Evolutionary conservation across 345 rosid genomes (phyloP).

Genomic region (Psidium friedrichsthalianum): DNA sequence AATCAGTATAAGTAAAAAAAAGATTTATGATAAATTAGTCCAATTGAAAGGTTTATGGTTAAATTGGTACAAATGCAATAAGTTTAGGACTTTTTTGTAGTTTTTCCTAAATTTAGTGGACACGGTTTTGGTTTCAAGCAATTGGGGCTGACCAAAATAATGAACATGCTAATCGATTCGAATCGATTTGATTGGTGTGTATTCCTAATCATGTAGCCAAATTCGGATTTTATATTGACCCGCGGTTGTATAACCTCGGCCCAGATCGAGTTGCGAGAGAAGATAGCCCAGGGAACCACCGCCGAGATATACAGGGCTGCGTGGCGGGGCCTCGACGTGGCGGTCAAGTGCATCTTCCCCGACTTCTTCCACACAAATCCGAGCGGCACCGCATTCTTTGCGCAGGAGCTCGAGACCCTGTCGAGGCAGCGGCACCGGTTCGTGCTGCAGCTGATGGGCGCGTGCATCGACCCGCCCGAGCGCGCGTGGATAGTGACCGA

Average conservation of each 20-base stretch:
- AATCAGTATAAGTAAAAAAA: too few species aligned
- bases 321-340: slow-evolving; percentile 56
- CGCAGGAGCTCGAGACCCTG: slow-evolving; percentile 44
- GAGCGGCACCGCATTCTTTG: slow-evolving; percentile 19
- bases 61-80: too few species aligned
- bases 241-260: not conserved
- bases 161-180: not conserved
- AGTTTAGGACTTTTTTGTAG: too few species aligned
- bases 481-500: slow-evolving; percentile 48
- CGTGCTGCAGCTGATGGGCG: slow-evolving; percentile 46
- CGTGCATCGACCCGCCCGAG: slow-evolving; percentile 40
- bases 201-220: not conserved
- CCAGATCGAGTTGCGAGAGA: slow-evolving; percentile 32
- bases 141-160: not conserved
- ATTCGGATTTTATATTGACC: not conserved
- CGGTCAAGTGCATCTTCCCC: slow-evolving; percentile 43
- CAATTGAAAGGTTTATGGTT: too few species aligned
- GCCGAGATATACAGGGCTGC: slow-evolving; percentile 36
- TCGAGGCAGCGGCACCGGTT: slow-evolving; percentile 42
- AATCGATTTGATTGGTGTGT: not conserved
- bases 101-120: not conserved
- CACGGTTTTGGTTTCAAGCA: not conserved
- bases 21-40: too few species aligned
- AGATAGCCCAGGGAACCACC: slow-evolving; percentile 41
- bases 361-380: slow-evolving; percentile 29